A percentile compares a stretch with the other conserved stretches of the same genome.
These are phyloP conservation scores for Botrytis galanthina DNA, from an alignment of 2,329 filamentous ascomycete species.

Conservation along the genomic window DNA sequence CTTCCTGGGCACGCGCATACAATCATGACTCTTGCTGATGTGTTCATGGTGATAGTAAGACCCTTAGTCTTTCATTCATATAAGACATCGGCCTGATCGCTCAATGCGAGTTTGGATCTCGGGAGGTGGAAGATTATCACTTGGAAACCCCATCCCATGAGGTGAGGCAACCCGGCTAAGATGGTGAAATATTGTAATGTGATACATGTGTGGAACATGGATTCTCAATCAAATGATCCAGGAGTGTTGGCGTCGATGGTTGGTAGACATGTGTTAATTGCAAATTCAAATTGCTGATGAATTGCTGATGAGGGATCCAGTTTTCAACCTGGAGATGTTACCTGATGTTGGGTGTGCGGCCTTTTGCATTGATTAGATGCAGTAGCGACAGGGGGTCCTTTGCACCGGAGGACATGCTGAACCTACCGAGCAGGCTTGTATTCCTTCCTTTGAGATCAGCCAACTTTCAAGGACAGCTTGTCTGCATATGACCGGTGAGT, in stretches of 20 bases:
- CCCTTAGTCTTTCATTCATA: constrained; percentile 9
- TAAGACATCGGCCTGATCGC: constrained; percentile 16
- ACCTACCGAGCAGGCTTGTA: constrained; percentile 21
- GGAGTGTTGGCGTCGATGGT: constrained; percentile 16
- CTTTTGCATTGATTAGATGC: constrained; percentile 26
- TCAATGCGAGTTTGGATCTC: constrained; percentile 10
- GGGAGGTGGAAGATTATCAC: constrained; percentile 16
- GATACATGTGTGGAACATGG: constrained; percentile 14
- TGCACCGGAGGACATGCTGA: constrained; percentile 17
- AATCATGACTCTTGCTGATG: constrained; percentile 17
- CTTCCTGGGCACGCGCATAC: constrained; percentile 14
- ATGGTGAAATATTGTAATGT: constrained; percentile 12
- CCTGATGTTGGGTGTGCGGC: constrained; percentile 24
- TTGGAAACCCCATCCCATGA: constrained; percentile 12
- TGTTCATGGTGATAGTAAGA: constrained; percentile 16
- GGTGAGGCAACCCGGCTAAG: constrained; percentile 14
- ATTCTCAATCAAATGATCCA: constrained; percentile 16
- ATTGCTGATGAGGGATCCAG: constrained; percentile 18
- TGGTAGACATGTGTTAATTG: constrained; percentile 16
- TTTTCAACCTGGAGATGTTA: constrained; percentile 24
- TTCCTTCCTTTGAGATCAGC: constrained; percentile 22
- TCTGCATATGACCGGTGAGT: constrained; percentile 25
- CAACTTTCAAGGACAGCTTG: constrained; percentile 19
- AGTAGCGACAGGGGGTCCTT: constrained; percentile 24
- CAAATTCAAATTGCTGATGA: constrained; percentile 16